A percentile compares a stretch with the other conserved stretches of the same genome.
Evolutionary conservation across 2,329 filamentous ascomycete species (phyloP).

Genomic region (Monilinia laxa): DNA sequence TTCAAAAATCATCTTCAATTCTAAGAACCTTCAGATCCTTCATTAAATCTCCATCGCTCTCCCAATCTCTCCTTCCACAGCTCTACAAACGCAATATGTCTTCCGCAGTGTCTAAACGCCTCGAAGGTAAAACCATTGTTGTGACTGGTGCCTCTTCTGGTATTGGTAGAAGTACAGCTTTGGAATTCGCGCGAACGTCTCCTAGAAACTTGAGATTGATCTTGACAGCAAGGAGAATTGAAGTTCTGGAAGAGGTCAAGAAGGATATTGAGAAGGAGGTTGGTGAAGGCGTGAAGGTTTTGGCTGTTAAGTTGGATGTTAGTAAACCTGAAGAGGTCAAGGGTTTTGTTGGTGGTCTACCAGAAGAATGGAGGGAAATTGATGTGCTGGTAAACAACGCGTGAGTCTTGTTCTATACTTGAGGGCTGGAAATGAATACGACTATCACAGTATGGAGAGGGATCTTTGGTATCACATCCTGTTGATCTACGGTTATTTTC

Average conservation of each 20-base stretch:
- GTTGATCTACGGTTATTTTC: too few species aligned
- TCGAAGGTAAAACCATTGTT: conserved; percentile 88
- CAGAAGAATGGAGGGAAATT: conserved; percentile 79
- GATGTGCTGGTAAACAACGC: conserved; percentile 95
- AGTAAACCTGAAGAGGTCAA: conserved; percentile 74
- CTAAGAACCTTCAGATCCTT: conserved; percentile 10
- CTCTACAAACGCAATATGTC: conserved; percentile 51
- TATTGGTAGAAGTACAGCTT: conserved; percentile 79
- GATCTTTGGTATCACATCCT: too few species aligned
- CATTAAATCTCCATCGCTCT: conserved; percentile 8
- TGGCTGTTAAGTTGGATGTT: conserved; percentile 83
- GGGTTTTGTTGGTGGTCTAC: conserved; percentile 69
- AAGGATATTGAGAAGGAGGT: conserved; percentile 74
- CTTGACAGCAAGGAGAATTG: conserved; percentile 82
- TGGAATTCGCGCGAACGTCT: conserved; percentile 87
- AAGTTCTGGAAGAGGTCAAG: conserved; percentile 73
- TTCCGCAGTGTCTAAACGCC: conserved; percentile 74
- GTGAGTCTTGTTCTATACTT: conserved; percentile 51
- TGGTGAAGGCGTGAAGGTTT: conserved; percentile 75
- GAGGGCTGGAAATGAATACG: too few species aligned
- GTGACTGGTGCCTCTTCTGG: conserved; percentile 92
- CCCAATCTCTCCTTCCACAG: not conserved
- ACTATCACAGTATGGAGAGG: not conserved
- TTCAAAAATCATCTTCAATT: not conserved
- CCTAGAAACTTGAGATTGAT: conserved; percentile 79